Percentiles rank a stretch among this genome's conserved stretches.
phyloP scores from a whole-genome alignment of 371 early-diverging fungal genomes.

The Haplosporangium sp. region DNA sequence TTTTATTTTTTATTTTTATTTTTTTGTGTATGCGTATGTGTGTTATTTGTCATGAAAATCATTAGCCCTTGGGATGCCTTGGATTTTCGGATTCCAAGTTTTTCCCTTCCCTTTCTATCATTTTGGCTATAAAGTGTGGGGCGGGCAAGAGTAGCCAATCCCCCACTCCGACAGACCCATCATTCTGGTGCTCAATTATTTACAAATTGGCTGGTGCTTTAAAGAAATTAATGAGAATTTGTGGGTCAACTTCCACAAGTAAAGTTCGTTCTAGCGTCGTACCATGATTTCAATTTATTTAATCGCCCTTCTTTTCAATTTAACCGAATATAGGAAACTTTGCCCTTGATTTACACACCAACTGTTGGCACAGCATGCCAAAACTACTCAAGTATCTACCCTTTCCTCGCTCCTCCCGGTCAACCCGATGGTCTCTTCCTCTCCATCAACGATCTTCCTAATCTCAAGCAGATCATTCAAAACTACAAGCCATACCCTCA shows the following conservation, averaged over 20 bases:
- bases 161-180: neutral
- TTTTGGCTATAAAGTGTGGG: neutral
- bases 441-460: constrained; percentile 77
- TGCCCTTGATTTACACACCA: constrained; percentile 92
- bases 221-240: too few relatives aligned
- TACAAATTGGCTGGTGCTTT: neutral
- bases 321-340: constrained; percentile 65
- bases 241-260: too few relatives aligned
- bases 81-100: too few relatives aligned
- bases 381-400: constrained; percentile 89
- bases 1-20: neutral
- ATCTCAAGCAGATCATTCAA: constrained; percentile 76
- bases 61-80: neutral
- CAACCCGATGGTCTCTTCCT: constrained; percentile 89
- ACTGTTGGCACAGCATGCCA: constrained; percentile 92
- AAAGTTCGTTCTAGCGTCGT: neutral
- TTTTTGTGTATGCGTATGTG: too few relatives aligned
- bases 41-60: neutral
- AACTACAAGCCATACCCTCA: constrained; percentile 72
- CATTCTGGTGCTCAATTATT: constrained; percentile 6
- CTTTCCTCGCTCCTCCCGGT: constrained; percentile 82
- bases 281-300: neutral
- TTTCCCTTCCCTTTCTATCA: neutral
- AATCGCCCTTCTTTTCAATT: neutral
- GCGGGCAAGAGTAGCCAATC: neutral